phyloP scores from a whole-genome alignment of 768 basidiomycete genomes.

The Cystofilobasidium ferigula region DNA sequence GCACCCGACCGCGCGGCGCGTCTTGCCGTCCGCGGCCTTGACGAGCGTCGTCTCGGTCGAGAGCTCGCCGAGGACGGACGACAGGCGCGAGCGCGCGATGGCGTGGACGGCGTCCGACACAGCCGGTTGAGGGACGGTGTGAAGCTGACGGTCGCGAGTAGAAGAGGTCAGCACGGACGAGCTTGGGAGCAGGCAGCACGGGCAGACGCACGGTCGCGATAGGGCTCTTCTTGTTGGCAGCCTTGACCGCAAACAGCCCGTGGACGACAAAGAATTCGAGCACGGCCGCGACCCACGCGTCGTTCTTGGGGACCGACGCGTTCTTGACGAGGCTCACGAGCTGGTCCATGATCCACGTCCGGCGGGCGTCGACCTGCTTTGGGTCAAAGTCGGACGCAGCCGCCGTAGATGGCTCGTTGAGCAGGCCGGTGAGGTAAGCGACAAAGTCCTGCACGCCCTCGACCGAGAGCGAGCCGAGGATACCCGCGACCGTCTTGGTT shows the following conservation, averaged over 20 bases:
- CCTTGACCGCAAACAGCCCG: conserved; percentile 66
- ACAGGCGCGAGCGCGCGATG: conserved; percentile 57
- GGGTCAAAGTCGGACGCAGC: conserved; percentile 40
- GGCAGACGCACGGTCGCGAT: conserved; percentile 49
- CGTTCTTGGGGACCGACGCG: conserved; percentile 61
- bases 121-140: conserved; percentile 50
- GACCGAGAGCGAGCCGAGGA: conserved; percentile 60
- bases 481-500: conserved; percentile 81
- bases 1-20: conserved; percentile 35
- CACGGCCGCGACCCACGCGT: conserved; percentile 61
- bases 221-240: conserved; percentile 57
- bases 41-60: conserved; percentile 48
- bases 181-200: background rate
- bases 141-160: conserved; percentile 51
- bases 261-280: conserved; percentile 73
- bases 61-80: conserved; percentile 63
- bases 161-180: background rate
- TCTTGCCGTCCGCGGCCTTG: conserved; percentile 39
- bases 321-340: conserved; percentile 66
- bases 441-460: conserved; percentile 70
- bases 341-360: conserved; percentile 81
- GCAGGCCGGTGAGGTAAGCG: conserved; percentile 54
- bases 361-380: conserved; percentile 40
- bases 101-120: conserved; percentile 63
- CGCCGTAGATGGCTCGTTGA: conserved; percentile 42